Evolutionary conservation across 148 eudicot genomes (phyloP).

Genomic region (Gaultheria prostrata): DNA sequence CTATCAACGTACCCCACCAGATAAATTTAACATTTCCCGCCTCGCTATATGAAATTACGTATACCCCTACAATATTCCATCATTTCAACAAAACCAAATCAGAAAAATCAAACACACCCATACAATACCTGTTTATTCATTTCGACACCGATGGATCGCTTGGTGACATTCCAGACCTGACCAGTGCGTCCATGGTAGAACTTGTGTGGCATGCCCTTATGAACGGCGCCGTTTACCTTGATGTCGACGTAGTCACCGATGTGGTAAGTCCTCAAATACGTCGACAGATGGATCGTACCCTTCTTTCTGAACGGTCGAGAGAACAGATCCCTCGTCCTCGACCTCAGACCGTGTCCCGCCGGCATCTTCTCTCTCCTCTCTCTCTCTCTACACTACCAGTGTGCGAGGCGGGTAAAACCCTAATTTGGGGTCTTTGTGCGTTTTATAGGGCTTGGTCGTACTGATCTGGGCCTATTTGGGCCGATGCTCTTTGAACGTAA

Average conservation of each 20-base stretch:
- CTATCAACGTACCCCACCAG: neutral
- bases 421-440: neutral
- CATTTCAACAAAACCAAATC: neutral
- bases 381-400: neutral
- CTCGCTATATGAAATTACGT: too few species aligned
- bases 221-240: constrained; percentile 38
- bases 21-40: neutral
- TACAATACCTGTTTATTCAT: constrained; percentile 33
- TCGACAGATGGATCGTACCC: constrained; percentile 32
- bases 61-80: neutral
- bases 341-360: constrained; percentile 38
- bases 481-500: neutral
- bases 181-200: constrained; percentile 47
- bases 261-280: constrained; percentile 32
- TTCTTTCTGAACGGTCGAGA: constrained; percentile 37
- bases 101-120: neutral
- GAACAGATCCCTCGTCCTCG: constrained; percentile 38
- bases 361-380: constrained; percentile 28
- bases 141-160: constrained; percentile 42
- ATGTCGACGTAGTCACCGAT: constrained; percentile 40
- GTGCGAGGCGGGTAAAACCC: neutral
- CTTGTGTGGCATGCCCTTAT: constrained; percentile 46
- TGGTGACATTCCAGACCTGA: constrained; percentile 45
- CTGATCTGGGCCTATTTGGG: neutral
- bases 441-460: neutral